Evolutionary conservation across 768 basidiomycete genomes (phyloP).

Genomic region (Boletellus ananiceps): DNA sequence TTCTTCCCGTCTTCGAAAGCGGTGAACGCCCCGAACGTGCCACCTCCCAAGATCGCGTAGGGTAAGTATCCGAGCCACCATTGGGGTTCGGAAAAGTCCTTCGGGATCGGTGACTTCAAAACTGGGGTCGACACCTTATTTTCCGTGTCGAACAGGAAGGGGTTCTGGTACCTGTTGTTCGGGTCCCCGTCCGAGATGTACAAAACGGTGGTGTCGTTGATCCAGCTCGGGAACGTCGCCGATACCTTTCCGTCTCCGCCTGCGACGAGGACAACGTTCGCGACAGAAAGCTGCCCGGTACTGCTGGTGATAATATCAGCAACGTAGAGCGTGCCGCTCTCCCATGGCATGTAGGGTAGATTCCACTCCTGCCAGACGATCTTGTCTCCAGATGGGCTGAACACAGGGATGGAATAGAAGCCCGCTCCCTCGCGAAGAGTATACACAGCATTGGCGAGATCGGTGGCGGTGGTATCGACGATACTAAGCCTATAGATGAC

Average conservation of each 20-base stretch:
- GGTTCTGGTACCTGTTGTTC: slow-evolving; percentile 54
- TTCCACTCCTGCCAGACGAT: slow-evolving; percentile 62
- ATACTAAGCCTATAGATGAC: slow-evolving; percentile 48
- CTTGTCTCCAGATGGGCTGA: slow-evolving; percentile 51
- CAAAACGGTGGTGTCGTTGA: slow-evolving; percentile 47
- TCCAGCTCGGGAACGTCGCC: slow-evolving; percentile 32
- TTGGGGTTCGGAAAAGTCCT: slow-evolving; percentile 23
- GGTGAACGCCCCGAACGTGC: slow-evolving; percentile 26
- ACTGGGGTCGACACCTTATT: slow-evolving; percentile 24
- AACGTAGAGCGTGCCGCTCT: slow-evolving; percentile 49
- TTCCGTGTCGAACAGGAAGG: slow-evolving; percentile 20
- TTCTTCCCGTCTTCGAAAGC: slow-evolving; percentile 29
- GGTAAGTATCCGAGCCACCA: slow-evolving; percentile 18
- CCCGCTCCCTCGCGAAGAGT: slow-evolving; percentile 50
- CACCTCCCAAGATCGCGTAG: slow-evolving; percentile 21
- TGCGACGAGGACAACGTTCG: slow-evolving; percentile 38
- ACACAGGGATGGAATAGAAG: slow-evolving; percentile 58
- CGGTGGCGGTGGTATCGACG: slow-evolving; percentile 40
- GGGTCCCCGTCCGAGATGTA: slow-evolving; percentile 51
- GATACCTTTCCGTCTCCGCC: slow-evolving; percentile 41
- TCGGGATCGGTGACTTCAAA: slow-evolving; percentile 16
- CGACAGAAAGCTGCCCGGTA: slow-evolving; percentile 24
- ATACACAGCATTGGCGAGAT: slow-evolving; percentile 35
- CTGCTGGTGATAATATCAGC: slow-evolving; percentile 33
- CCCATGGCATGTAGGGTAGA: slow-evolving; percentile 67